These are phyloP conservation scores for Eleusine indica DNA, from an alignment of 176 grass and related monocot species.

Conservation along the genomic window DNA sequence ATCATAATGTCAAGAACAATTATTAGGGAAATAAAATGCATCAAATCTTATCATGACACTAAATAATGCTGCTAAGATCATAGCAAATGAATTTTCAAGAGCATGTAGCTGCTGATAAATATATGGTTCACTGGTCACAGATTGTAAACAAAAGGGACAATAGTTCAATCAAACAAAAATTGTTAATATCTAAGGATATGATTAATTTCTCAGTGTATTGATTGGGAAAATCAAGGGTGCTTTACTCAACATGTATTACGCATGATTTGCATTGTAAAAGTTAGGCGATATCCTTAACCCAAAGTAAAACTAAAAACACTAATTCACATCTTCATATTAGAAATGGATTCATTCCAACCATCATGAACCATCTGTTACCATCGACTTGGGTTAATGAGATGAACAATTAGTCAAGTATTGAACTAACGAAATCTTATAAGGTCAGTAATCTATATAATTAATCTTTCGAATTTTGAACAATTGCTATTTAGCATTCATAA, in stretches of 20 bases:
- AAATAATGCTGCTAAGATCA: constrained; percentile 16
- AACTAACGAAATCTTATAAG: constrained; percentile 15
- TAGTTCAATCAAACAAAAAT: background rate
- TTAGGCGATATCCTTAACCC: constrained; percentile 9
- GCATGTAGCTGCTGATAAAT: background rate
- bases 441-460: constrained; percentile 13
- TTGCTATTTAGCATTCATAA: background rate
- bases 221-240: background rate
- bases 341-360: background rate
- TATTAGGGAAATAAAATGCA: background rate
- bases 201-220: background rate
- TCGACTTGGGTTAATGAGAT: background rate
- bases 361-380: background rate
- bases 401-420: background rate
- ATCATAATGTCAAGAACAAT: constrained; percentile 31
- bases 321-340: background rate
- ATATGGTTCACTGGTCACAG: background rate
- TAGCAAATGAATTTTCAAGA: background rate
- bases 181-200: constrained; percentile 7
- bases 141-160: constrained; percentile 11
- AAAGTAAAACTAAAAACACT: background rate
- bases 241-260: background rate
- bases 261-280: background rate
- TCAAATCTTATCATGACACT: background rate
- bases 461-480: background rate